Percentiles rank a stretch among this genome's conserved stretches.
These are phyloP conservation scores for Fusarium brachygibbosum DNA, from an alignment of 2,329 filamentous ascomycete genomes.

Conservation along the genomic window DNA sequence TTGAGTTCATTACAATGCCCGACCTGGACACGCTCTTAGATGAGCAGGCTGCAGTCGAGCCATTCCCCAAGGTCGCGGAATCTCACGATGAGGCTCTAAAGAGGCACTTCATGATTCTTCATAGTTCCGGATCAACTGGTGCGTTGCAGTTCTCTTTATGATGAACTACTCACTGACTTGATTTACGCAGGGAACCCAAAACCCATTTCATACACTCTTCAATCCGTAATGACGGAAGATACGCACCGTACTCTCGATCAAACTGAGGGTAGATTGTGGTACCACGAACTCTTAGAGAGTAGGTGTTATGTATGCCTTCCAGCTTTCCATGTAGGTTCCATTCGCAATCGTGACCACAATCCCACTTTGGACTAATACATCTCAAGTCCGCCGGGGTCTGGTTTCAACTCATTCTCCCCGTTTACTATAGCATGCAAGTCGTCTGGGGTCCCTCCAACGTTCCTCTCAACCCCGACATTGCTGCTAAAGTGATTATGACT, in stretches of 20 bases:
- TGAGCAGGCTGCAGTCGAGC: background rate
- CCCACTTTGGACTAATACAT: background rate
- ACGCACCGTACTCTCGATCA: background rate
- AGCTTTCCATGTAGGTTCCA: background rate
- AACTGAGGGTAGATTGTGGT: background rate
- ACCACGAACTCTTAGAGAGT: background rate
- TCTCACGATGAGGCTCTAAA: background rate
- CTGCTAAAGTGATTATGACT: background rate
- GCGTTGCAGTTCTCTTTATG: background rate
- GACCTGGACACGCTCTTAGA: background rate
- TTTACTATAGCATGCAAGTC: background rate
- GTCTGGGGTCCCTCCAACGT: background rate
- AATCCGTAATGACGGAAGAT: background rate
- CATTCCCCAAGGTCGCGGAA: background rate
- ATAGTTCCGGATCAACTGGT: background rate
- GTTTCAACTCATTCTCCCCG: background rate
- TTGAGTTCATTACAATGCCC: background rate
- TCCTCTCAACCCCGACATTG: background rate
- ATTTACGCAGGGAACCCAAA: background rate
- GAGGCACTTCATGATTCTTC: background rate
- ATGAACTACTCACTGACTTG: background rate
- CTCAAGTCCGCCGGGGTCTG: background rate
- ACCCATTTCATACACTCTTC: background rate
- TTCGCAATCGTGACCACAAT: background rate
- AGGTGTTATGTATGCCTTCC: background rate